Evolutionary conservation across 164 flowering plant genomes (phyloP).

Genomic region (Magnolia changhungtana): DNA sequence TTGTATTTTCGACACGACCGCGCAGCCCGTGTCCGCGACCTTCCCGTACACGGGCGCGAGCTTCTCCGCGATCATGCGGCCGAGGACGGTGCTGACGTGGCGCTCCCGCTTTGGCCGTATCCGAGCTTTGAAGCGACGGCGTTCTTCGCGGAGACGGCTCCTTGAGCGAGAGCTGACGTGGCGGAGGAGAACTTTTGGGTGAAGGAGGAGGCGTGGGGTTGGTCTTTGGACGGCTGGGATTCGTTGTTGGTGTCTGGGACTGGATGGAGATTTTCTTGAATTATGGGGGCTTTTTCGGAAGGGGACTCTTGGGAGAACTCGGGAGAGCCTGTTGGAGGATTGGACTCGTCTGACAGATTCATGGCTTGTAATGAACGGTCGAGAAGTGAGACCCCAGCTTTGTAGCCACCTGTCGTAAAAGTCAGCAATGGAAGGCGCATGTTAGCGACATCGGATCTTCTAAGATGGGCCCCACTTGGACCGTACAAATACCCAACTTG

Average conservation of each 20-base stretch:
- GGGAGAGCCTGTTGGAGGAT: constrained; percentile 36
- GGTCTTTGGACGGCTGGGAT: neutral
- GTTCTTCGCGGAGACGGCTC: neutral
- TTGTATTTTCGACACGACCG: no score
- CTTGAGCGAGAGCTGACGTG: neutral
- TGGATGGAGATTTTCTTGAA: no score
- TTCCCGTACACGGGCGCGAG: no score
- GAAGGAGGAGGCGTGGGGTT: neutral
- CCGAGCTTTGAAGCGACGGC: neutral
- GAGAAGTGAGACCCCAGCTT: constrained; percentile 25
- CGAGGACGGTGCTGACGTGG: no score
- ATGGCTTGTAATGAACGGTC: constrained; percentile 34
- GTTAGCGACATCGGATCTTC: no score
- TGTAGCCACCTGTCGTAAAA: constrained; percentile 35
- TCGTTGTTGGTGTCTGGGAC: constrained; percentile 3
- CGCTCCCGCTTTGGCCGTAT: neutral
- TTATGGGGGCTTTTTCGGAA: constrained; percentile 1
- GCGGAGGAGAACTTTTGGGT: neutral
- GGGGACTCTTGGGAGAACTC: constrained; percentile 29
- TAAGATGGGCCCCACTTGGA: no score
- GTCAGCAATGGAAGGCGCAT: neutral
- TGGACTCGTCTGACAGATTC: constrained; percentile 20
- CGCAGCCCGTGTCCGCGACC: no score
- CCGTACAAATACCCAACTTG: no score
- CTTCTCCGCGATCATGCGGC: no score